phyloP scores from a whole-genome alignment of 345 rosid genomes.

The Clausena lansium region DNA sequence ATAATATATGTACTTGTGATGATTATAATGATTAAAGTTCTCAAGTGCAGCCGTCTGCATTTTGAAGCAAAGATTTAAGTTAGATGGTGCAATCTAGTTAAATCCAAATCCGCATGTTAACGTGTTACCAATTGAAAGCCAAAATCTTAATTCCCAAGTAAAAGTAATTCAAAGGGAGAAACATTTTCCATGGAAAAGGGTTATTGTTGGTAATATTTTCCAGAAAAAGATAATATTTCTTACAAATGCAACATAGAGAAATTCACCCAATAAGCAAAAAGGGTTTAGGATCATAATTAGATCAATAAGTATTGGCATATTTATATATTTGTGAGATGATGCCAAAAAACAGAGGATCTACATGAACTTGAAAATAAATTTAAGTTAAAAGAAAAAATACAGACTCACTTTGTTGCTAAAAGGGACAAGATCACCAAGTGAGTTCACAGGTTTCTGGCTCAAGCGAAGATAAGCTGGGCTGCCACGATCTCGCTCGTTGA shows the following conservation, averaged over 20 bases:
- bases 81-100: too few species aligned
- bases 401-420: conserved; percentile 72
- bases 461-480: conserved; percentile 78
- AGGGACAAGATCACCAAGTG: conserved; percentile 89
- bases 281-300: neutral
- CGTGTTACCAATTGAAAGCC: too few species aligned
- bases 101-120: too few species aligned
- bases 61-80: too few species aligned
- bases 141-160: too few species aligned
- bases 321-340: neutral
- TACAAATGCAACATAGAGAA: neutral
- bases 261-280: neutral
- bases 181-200: neutral
- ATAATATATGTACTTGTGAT: too few species aligned
- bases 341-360: neutral
- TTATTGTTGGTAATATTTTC: neutral
- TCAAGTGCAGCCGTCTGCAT: too few species aligned
- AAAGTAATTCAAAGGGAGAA: neutral
- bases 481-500: conserved; percentile 85
- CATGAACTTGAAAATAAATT: neutral
- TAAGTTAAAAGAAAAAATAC: too few species aligned
- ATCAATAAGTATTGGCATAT: neutral
- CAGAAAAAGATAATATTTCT: neutral
- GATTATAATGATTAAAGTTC: too few species aligned
- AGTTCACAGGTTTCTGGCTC: conserved; percentile 75